Percentiles rank a stretch among this genome's conserved stretches.
Conservation (phyloP, 495 filamentous ascomycete species). For the Penicillium parvum region DNA sequence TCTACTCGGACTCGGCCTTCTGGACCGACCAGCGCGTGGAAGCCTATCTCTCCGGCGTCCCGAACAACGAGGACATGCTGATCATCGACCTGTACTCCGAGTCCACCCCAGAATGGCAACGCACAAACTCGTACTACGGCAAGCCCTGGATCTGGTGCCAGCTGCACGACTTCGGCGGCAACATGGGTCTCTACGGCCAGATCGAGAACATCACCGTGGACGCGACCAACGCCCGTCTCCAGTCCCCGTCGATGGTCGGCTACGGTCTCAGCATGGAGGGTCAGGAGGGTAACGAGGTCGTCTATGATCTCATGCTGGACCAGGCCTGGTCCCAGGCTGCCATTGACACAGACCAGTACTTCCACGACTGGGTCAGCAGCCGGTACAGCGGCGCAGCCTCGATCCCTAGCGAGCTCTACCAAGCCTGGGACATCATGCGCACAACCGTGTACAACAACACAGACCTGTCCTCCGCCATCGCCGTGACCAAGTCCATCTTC, state of each 20-base stretch:
- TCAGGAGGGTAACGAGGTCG: conserved; percentile 53
- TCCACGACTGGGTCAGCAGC: conserved; percentile 42
- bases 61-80: conserved; percentile 43
- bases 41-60: conserved; percentile 47
- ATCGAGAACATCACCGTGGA: conserved; percentile 46
- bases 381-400: conserved; percentile 37
- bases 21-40: conserved; percentile 48
- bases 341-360: conserved; percentile 43
- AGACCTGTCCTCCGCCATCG: conserved; percentile 30
- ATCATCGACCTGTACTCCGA: conserved; percentile 52
- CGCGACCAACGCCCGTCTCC: conserved; percentile 13
- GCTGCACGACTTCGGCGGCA: conserved; percentile 48
- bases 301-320: conserved; percentile 48
- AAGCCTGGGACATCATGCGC: conserved; percentile 46
- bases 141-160: conserved; percentile 54
- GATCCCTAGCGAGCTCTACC: conserved; percentile 35
- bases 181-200: conserved; percentile 50
- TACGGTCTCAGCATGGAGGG: conserved; percentile 38
- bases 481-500: conserved; percentile 46
- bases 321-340: conserved; percentile 48
- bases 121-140: conserved; percentile 47
- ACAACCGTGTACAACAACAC: conserved; percentile 51
- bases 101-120: conserved; percentile 46
- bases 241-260: conserved; percentile 2
- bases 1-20: conserved; percentile 40